Conservation (phyloP, 2,329 filamentous ascomycete genomes). For the Metarhizium humberi region DNA sequence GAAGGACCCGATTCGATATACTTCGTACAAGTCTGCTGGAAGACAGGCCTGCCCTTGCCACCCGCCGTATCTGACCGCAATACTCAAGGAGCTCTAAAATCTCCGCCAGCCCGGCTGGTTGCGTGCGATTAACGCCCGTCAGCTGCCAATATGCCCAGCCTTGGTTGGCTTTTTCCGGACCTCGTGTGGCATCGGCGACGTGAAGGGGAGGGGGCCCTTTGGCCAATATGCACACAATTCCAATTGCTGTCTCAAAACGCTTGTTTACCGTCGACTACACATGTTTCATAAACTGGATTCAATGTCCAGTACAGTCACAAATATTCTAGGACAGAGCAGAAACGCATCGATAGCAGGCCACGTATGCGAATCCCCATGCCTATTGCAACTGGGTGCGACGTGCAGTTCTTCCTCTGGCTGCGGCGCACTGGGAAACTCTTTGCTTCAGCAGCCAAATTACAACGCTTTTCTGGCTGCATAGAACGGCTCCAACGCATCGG, state of each 20-base stretch:
- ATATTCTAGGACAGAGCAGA: too few species aligned
- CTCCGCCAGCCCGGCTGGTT: not conserved
- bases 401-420: not conserved
- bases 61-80: not conserved
- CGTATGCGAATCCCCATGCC: not conserved
- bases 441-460: not conserved
- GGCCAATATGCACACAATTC: not conserved
- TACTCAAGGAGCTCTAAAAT: not conserved
- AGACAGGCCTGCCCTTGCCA: not conserved
- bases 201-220: not conserved
- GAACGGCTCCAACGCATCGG: constrained; percentile 18
- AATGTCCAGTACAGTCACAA: not conserved
- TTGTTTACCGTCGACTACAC: not conserved
- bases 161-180: not conserved
- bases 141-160: not conserved
- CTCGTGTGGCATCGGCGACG: not conserved
- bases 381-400: not conserved
- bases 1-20: not conserved
- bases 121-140: not conserved
- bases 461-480: constrained; percentile 6
- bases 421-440: not conserved
- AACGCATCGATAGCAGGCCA: not conserved
- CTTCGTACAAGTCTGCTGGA: too few species aligned
- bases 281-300: not conserved
- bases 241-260: not conserved